These are phyloP conservation scores for Millerago galiae DNA, from an alignment of 805 yeast species.

Conservation along the genomic window DNA sequence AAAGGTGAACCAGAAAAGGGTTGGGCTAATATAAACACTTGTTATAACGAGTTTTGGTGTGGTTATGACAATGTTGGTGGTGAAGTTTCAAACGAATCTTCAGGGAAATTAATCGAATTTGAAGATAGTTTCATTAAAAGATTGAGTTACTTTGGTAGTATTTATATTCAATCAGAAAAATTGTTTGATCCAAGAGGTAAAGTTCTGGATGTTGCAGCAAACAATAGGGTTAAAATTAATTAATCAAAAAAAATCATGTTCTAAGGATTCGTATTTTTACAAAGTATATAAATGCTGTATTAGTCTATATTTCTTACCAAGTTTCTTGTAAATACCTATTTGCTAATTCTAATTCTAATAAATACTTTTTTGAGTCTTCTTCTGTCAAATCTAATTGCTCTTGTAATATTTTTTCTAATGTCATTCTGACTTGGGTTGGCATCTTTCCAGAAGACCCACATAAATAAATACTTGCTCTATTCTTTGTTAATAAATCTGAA, in stretches of 20 bases:
- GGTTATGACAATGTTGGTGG: conserved; percentile 49
- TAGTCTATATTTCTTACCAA: conserved; percentile 44
- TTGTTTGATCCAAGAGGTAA: not conserved
- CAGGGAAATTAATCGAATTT: conserved; percentile 19
- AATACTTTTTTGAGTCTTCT: conserved; percentile 42
- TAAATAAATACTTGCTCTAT: conserved; percentile 60
- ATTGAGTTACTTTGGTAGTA: conserved; percentile 30
- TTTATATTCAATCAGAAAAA: conserved; percentile 1
- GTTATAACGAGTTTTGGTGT: conserved; percentile 50
- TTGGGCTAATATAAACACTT: conserved; percentile 44
- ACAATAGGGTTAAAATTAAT: no score
- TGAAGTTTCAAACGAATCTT: conserved; percentile 10
- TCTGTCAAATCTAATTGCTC: conserved; percentile 37
- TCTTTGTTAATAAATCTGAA: conserved; percentile 44
- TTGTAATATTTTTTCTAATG: conserved; percentile 56
- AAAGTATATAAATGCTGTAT: not conserved
- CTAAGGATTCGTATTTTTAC: no score
- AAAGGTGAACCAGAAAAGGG: conserved; percentile 34
- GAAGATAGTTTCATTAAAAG: conserved; percentile 12
- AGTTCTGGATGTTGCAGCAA: no score
- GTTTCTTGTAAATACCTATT: conserved; percentile 82
- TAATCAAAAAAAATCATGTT: no score
- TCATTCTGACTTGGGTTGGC: conserved; percentile 86
- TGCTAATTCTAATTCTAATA: conserved; percentile 52
- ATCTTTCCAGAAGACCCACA: conserved; percentile 94